phyloP scores from a whole-genome alignment of 257 asterid genomes.

The Solanum piurae region DNA sequence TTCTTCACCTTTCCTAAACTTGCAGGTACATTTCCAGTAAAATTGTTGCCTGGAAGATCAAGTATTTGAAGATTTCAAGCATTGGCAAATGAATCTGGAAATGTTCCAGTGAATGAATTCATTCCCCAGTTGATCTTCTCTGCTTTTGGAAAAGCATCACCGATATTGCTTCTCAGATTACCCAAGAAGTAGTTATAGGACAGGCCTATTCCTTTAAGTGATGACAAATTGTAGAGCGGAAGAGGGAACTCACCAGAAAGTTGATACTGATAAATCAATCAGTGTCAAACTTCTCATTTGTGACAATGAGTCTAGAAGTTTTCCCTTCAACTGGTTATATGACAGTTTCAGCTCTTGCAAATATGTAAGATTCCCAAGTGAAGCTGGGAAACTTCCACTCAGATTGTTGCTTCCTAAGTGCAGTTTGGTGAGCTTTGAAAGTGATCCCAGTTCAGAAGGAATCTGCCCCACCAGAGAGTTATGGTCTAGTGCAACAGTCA shows the following conservation, averaged over 20 bases:
- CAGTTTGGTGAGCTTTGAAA: not conserved
- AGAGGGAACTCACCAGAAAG: not conserved
- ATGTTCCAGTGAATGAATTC: not conserved
- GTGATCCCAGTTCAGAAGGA: not conserved
- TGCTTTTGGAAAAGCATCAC: not conserved
- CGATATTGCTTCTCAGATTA: not conserved
- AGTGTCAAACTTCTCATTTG: not conserved
- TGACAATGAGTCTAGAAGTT: not conserved
- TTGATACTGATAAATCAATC: not conserved
- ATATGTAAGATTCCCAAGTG: not conserved
- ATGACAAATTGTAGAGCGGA: not conserved
- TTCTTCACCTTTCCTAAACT: not conserved
- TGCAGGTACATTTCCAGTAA: not conserved
- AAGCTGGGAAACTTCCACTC: not conserved
- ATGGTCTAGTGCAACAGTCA: not conserved
- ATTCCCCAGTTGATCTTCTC: not conserved
- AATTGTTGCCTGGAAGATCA: not conserved
- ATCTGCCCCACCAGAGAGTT: not conserved
- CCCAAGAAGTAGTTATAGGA: not conserved
- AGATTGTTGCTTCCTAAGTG: not conserved
- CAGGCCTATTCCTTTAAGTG: not conserved
- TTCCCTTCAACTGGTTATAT: not conserved
- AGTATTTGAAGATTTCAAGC: not conserved
- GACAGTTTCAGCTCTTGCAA: not conserved
- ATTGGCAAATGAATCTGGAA: not conserved